Evolutionary conservation across 805 yeast species (phyloP).

Genomic region (Saccharomycopsis sp.): DNA sequence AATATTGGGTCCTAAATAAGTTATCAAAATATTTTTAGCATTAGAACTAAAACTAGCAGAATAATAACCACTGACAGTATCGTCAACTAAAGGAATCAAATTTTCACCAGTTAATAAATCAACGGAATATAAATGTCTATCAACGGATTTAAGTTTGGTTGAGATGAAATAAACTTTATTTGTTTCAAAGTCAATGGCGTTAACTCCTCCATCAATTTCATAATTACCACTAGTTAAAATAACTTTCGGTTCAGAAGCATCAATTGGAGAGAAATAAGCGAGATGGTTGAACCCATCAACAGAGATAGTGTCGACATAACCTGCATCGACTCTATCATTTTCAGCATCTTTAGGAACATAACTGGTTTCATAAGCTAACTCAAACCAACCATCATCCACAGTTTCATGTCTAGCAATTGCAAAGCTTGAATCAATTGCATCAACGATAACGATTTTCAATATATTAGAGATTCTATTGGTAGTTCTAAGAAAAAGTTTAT

Average conservation of each 20-base stretch:
- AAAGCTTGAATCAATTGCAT: conserved; percentile 30
- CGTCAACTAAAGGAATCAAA: conserved; percentile 36
- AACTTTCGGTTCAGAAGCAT: conserved; percentile 36
- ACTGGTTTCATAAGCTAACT: conserved; percentile 53
- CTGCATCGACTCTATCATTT: conserved; percentile 39
- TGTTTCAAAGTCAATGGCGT: conserved; percentile 44
- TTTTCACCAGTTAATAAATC: conserved; percentile 37
- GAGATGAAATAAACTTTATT: conserved; percentile 52
- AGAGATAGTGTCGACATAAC: conserved; percentile 74
- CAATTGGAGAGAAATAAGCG: conserved; percentile 73
- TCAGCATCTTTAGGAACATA: conserved; percentile 42
- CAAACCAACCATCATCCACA: conserved; percentile 55
- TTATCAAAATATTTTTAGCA: conserved; percentile 55
- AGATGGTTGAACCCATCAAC: conserved; percentile 60
- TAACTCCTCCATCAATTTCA: conserved; percentile 79
- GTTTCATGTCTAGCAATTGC: conserved; percentile 38
- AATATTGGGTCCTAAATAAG: conserved; percentile 68
- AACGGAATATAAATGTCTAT: conserved; percentile 74
- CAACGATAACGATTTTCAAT: conserved; percentile 45
- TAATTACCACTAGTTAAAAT: conserved; percentile 69
- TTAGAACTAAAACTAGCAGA: conserved; percentile 72
- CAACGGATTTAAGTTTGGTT: conserved; percentile 68
- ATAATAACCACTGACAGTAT: conserved; percentile 52
- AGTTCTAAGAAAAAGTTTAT: conserved; percentile 40
- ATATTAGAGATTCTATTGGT: conserved; percentile 59